Base-by-base conservation (phyloP, 352 stramenopile species). In the Phytophthora agathidicida region DNA sequence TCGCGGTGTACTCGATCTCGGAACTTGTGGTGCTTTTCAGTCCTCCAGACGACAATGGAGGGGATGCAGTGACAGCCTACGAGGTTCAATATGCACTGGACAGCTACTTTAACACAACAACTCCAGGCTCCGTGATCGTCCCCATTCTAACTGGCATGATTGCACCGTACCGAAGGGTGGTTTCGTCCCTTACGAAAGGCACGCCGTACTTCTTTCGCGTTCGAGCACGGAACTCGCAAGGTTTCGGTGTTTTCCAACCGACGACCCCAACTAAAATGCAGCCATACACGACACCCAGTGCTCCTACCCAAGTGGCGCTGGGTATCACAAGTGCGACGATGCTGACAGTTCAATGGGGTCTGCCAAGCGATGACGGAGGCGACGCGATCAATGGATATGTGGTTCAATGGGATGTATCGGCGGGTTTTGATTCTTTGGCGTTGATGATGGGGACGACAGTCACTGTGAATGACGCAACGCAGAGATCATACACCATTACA, bases 331-430 rank as follows among this genome's bases (percentile, higher is more conserved):
- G 86, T 17, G 77, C 92, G 47, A 97, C 86, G 13, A 96, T 98
- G 90, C 77, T 98, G 35, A 98, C 90, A 5, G 79, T 98, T 19
- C 77, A 86, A 19, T 98, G 89, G 80, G 68, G 71, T 17, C 65
- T 77, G 7, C 95, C 95, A 16, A 67, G 72, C 39, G 89, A 96
- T 59, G 73, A 98, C 41, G 93, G 94, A 28, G 94, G 96, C 31
- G 90, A 97, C 51, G 45, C 65, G 0, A 84, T 98, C 42, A 93
- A 77, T 4, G 82, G 74, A 5, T 98, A 97, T 50, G 52, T 93
- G 7, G 79, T 98, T 14, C 89, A 98, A 54, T 98, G 94, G 93
- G 94, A 98, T 61, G 89, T 95, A 17, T 82, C 83, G 5, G 72
- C 79, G n/a, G 81, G 70, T 24, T 99, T 98, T 58, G 86, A 94